Evolutionary conservation across 2,329 filamentous ascomycete genomes (phyloP).

Genomic region (Helotiales sp.): DNA sequence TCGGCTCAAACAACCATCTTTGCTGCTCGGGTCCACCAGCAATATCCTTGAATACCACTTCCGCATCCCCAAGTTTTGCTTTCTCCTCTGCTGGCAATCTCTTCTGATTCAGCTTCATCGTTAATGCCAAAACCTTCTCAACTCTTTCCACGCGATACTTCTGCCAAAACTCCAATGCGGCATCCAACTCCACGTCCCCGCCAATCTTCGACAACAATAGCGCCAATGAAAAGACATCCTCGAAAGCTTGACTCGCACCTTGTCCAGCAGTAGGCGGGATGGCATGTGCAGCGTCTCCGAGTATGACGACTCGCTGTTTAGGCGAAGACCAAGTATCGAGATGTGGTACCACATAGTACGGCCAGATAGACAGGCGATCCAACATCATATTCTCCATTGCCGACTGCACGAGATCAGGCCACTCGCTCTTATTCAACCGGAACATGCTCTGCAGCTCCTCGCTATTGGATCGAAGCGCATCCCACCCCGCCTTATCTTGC

Average conservation of each 20-base stretch:
- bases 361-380: slow-evolving; percentile 51
- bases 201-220: slow-evolving; percentile 44
- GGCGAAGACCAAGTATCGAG: slow-evolving; percentile 49
- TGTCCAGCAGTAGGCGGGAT: slow-evolving; percentile 53
- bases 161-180: slow-evolving; percentile 52
- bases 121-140: slow-evolving; percentile 54
- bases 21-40: slow-evolving; percentile 40
- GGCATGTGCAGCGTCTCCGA: slow-evolving; percentile 54
- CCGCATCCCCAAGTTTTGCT: slow-evolving; percentile 34
- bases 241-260: slow-evolving; percentile 49
- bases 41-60: slow-evolving; percentile 33
- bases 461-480: slow-evolving; percentile 48
- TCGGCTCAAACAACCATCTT: slow-evolving; percentile 47
- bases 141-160: slow-evolving; percentile 53
- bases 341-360: slow-evolving; percentile 51
- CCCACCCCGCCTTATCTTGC: slow-evolving; percentile 51
- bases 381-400: slow-evolving; percentile 44
- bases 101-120: slow-evolving; percentile 52
- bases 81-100: slow-evolving; percentile 48
- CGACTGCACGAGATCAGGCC: slow-evolving; percentile 47
- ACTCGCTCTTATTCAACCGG: slow-evolving; percentile 43
- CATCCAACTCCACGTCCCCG: slow-evolving; percentile 34
- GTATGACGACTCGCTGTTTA: slow-evolving; percentile 47
- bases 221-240: slow-evolving; percentile 53
- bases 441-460: slow-evolving; percentile 45